Base-by-base conservation (phyloP, 345 rosid species). In the Geranium rotundifolium region DNA sequence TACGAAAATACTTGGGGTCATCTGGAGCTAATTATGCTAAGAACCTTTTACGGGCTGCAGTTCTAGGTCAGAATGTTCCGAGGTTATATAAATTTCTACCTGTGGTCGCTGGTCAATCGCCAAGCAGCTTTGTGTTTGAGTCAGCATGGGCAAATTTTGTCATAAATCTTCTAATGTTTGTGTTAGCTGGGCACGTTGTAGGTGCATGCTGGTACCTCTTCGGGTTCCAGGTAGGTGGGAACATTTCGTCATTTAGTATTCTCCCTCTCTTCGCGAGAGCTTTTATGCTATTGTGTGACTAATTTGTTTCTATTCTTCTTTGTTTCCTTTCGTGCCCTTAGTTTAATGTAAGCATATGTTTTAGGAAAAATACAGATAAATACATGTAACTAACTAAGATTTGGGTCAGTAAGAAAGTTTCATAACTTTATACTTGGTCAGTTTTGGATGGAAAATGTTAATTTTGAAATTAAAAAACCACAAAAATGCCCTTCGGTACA, bases 131-230 rank as follows among this genome's bases (percentile, higher is more conserved):
- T 69, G 75, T 87, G 64, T 89, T 92, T 80, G 93, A 92, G 84
- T 87, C 95, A 1, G 91, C 93, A 57, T 80, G 89, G 95, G 89
- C 84, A 60, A 92, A 84, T 69, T 92, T 92, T 69, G 77, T 87
- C 64, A 85, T 89, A 52, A 92, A 92, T 73, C 88, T 89, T 65
- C 84, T 87, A 71, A 85, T 82, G 29, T 89, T 81, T 70, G 58
- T 89, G 72, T 75, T 92, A 69, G 65, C 89, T 60, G 91, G 88
- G 59, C 98, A 92, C 68, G 71, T 81, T 63, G 75, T 92, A 61
- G 98, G 98, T 34, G 84, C 95, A 15, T 69, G 80, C 74, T 89
- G 96, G 98, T 92, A 92, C 73, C 89, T 92, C 72, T 67, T 89
- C 17, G 95, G 95, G 34, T 75, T 92, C 30, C 95, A 85, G 95